Base-by-base conservation (phyloP, 2,329 filamentous ascomycete species). In the Aspergillus bombycis region DNA sequence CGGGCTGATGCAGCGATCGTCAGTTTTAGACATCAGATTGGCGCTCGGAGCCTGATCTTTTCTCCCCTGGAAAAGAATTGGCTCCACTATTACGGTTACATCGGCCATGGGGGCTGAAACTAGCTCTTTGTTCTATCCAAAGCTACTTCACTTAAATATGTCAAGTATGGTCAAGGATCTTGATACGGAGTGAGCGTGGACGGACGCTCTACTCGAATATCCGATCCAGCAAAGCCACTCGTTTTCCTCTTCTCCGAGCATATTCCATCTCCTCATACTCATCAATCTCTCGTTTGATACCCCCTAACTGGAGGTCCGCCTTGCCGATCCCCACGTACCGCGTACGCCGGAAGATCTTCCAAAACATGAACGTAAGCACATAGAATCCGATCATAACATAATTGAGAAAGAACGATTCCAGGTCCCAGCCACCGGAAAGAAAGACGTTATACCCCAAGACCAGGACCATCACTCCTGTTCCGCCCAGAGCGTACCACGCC, bases 371-470 rank as follows among this genome's bases (percentile, higher is more conserved):
- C 4, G 92, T 78, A 0, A 87, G 71, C 0, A 88, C 88, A 72
- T 91, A 92, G 8, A 91, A 78, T 6, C 85, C 85, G 55, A 93
- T 83, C 70, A 82, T 57, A 81, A 86, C 85, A 75, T 93, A 93
- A 78, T 86, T 88, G 72, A 91, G 90, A 30, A 93, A 77, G 72
- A 93, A 94, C 16, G 83, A 85, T 8, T 86, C 83, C 0, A 88
- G 73, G 62, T 86, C 83, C 91, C 89, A 93, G 3, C 82, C 79
- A 5, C 81, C 81, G 0, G 87, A 85, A 52, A 93, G 72, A 69
- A 93, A 94, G 0, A 93, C 87, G 0, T 87, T 84, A 65, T 92
- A 94, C 0, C 91, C 91, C 8, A 89, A 85, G 1, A 92, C 85
- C 67, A 93, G 85, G 0, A 86, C 84, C 87, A 93, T 92, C 62